These are phyloP conservation scores for Uromyces viciae-fabae DNA, from an alignment of 1,284 basidiomycete genomes.

Conservation along the genomic window DNA sequence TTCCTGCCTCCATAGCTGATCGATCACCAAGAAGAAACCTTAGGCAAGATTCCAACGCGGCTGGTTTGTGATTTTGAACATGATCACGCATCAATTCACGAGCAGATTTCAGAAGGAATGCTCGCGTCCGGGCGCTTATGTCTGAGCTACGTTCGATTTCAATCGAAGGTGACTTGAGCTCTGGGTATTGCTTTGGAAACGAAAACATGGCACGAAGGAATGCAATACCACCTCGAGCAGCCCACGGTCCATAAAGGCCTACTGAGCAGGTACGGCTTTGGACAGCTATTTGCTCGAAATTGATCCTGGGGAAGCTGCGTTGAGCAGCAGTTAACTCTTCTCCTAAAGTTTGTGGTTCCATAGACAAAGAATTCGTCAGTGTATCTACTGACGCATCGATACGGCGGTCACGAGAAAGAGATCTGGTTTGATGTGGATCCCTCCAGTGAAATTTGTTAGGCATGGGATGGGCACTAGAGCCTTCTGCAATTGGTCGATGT, in stretches of 20 bases:
- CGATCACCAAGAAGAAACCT: slow-evolving; percentile 38
- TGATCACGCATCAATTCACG: slow-evolving; percentile 39
- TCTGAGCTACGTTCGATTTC: slow-evolving; percentile 40
- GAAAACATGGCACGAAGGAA: slow-evolving; percentile 86
- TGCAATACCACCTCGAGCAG: slow-evolving; percentile 66
- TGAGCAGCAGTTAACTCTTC: slow-evolving; percentile 28
- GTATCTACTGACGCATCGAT: slow-evolving; percentile 76
- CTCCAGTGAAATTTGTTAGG: slow-evolving; percentile 68
- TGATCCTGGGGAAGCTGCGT: slow-evolving; percentile 34
- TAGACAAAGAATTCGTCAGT: slow-evolving; percentile 51
- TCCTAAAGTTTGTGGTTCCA: neutral
- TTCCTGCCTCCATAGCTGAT: slow-evolving; percentile 25
- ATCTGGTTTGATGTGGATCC: slow-evolving; percentile 1
- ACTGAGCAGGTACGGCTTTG: slow-evolving; percentile 75
- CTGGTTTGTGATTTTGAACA: slow-evolving; percentile 30
- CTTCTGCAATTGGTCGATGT: slow-evolving; percentile 58
- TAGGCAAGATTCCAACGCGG: slow-evolving; percentile 34
- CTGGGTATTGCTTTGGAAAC: slow-evolving; percentile 78
- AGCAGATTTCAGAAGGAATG: slow-evolving; percentile 40
- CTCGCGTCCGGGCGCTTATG: slow-evolving; percentile 38
- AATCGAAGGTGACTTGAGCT: slow-evolving; percentile 38
- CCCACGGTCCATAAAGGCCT: slow-evolving; percentile 85
- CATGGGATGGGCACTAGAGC: slow-evolving; percentile 58
- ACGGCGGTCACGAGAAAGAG: slow-evolving; percentile 64
- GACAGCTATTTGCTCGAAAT: slow-evolving; percentile 69